Percentiles rank a stretch among this genome's conserved stretches.
These are phyloP conservation scores for Volvariella volvacea DNA, from an alignment of 1,284 basidiomycete species.

Conservation along the genomic window DNA sequence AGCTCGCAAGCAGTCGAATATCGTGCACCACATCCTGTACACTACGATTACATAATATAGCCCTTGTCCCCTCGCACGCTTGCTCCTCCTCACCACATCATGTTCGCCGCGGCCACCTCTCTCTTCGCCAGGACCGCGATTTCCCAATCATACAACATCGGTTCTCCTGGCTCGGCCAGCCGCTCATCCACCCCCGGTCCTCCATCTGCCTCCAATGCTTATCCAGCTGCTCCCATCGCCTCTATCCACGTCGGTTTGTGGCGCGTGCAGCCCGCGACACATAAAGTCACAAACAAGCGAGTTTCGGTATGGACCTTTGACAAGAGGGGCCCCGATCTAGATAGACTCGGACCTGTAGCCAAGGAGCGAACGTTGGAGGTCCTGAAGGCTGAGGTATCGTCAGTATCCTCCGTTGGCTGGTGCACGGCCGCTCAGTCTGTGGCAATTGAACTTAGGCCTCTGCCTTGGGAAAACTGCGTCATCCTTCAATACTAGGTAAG, in stretches of 20 bases:
- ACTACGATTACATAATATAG: no score
- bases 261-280: conserved; percentile 78
- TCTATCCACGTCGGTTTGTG: conserved; percentile 78
- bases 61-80: neutral
- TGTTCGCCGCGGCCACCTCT: conserved; percentile 87
- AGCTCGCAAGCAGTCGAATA: no score
- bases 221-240: conserved; percentile 34
- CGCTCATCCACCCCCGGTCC: conserved; percentile 54
- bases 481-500: conserved; percentile 88
- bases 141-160: conserved; percentile 77
- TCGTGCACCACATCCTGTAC: no score
- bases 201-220: conserved; percentile 31
- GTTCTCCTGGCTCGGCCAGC: conserved; percentile 33
- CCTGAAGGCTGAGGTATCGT: conserved; percentile 79
- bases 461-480: conserved; percentile 79
- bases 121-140: conserved; percentile 86
- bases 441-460: conserved; percentile 55
- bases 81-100: conserved; percentile 20
- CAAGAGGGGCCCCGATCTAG: conserved; percentile 71
- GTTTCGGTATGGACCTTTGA: conserved; percentile 90
- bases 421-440: conserved; percentile 6
- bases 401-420: conserved; percentile 1
- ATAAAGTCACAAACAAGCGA: conserved; percentile 83
- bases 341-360: conserved; percentile 52
- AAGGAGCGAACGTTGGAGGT: conserved; percentile 76